These are phyloP conservation scores for Smithsoniella earleae DNA, from an alignment of 163 green algal genomes.

Conservation along the genomic window DNA sequence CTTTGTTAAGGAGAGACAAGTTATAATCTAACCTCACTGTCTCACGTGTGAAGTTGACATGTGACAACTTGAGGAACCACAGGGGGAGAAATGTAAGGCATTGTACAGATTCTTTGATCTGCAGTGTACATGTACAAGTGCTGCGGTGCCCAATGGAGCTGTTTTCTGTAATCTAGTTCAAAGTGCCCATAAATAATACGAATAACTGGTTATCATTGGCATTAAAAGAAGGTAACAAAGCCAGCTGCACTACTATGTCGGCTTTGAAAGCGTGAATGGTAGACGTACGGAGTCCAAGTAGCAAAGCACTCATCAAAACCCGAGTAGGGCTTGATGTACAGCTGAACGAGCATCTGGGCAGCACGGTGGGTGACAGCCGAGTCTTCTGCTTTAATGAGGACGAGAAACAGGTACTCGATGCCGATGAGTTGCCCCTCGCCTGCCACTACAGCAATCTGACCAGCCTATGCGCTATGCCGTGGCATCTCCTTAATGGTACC, in stretches of 20 bases:
- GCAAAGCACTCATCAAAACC: neutral
- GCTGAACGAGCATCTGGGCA: conserved; percentile 10
- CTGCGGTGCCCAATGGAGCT: no score
- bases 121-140: no score
- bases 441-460: neutral
- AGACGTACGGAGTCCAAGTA: conserved; percentile 13
- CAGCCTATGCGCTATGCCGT: neutral
- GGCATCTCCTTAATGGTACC: conserved; percentile 2
- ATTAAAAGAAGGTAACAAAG: no score
- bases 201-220: no score
- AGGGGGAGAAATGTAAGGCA: no score
- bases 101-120: no score
- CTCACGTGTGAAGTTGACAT: no score
- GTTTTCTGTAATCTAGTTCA: no score
- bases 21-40: no score
- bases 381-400: neutral
- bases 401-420: conserved; percentile 11
- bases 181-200: no score
- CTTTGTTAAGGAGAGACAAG: no score
- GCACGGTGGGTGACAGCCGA: neutral
- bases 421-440: neutral
- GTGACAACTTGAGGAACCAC: no score
- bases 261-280: neutral
- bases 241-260: neutral
- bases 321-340: conserved; percentile 15